Percentiles rank a stretch among this genome's conserved stretches.
phyloP scores from a whole-genome alignment of 1,139 yeast genomes.

The Taphrina communis region DNA sequence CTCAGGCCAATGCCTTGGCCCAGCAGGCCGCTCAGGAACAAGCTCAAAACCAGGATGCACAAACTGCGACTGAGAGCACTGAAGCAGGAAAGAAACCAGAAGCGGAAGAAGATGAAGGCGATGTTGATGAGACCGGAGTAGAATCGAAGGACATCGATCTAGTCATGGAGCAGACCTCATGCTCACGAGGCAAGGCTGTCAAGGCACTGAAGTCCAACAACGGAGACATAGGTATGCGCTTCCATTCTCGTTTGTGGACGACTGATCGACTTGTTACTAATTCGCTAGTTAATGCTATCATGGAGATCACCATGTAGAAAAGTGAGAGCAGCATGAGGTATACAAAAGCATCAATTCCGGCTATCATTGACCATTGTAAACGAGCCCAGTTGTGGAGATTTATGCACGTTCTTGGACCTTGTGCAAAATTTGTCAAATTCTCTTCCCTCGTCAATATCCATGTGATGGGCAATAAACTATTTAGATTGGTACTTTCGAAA shows the following conservation, averaged over 20 bases:
- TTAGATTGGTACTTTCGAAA: too few relatives aligned
- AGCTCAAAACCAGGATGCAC: constrained; percentile 55
- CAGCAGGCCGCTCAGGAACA: constrained; percentile 48
- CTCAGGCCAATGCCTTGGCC: constrained; percentile 52
- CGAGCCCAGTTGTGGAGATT: too few relatives aligned
- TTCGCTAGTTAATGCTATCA: constrained; percentile 33
- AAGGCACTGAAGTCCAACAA: constrained; percentile 87
- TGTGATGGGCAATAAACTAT: too few relatives aligned
- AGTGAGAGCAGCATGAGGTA: neutral
- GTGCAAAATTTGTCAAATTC: neutral
- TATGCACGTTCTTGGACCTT: neutral
- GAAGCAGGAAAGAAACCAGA: constrained; percentile 45
- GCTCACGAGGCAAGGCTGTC: constrained; percentile 85
- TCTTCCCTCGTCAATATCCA: too few relatives aligned
- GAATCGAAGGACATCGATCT: constrained; percentile 49
- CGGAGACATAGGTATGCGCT: constrained; percentile 41
- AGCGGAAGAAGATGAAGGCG: constrained; percentile 45
- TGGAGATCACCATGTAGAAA: constrained; percentile 38
- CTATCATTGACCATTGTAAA: too few relatives aligned
- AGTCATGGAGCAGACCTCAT: constrained; percentile 69
- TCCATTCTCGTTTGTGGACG: too few relatives aligned
- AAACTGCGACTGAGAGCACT: constrained; percentile 49
- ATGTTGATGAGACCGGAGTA: constrained; percentile 49
- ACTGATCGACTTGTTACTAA: neutral
- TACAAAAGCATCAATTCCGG: constrained; percentile 7